Evolutionary conservation across 352 stramenopile species (phyloP).

Genomic region (Hyaloperonospora brassicae): DNA sequence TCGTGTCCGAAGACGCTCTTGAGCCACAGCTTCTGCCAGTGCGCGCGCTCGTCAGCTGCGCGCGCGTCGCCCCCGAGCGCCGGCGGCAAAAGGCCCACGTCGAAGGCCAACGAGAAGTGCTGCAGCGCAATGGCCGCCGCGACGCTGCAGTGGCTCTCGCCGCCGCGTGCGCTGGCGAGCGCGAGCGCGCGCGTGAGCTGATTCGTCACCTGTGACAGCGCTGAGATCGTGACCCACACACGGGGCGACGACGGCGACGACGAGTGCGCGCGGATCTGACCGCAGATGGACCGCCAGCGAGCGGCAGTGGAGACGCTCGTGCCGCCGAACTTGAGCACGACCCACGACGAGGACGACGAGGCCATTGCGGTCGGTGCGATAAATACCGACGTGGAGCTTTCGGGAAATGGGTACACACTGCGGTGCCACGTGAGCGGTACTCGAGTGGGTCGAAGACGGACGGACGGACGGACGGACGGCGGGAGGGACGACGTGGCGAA

Average conservation of each 20-base stretch:
- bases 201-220: conserved; percentile 83
- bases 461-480: too few species aligned
- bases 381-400: too few species aligned
- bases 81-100: conserved; percentile 47
- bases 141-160: conserved; percentile 36
- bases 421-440: too few species aligned
- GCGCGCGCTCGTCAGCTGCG: conserved; percentile 39
- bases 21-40: conserved; percentile 56
- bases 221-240: conserved; percentile 86
- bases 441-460: too few species aligned
- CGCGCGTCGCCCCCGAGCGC: conserved; percentile 30
- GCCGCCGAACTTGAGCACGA: conserved; percentile 87
- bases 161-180: conserved; percentile 25
- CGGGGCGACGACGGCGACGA: conserved; percentile 24
- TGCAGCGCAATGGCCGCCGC: conserved; percentile 49
- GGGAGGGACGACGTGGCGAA: too few species aligned
- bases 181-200: conserved; percentile 60
- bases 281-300: conserved; percentile 75
- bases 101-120: conserved; percentile 66
- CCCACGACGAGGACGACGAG: conserved; percentile 33
- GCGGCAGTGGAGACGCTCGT: conserved; percentile 77
- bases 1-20: conserved; percentile 38
- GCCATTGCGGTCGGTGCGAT: too few species aligned
- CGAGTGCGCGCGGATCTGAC: conserved; percentile 57
- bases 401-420: too few species aligned